A percentile compares a stretch with the other conserved stretches of the same genome.
Evolutionary conservation across 1,284 basidiomycete species (phyloP).

Genomic region (Pseudozyma tsukubaensis): DNA sequence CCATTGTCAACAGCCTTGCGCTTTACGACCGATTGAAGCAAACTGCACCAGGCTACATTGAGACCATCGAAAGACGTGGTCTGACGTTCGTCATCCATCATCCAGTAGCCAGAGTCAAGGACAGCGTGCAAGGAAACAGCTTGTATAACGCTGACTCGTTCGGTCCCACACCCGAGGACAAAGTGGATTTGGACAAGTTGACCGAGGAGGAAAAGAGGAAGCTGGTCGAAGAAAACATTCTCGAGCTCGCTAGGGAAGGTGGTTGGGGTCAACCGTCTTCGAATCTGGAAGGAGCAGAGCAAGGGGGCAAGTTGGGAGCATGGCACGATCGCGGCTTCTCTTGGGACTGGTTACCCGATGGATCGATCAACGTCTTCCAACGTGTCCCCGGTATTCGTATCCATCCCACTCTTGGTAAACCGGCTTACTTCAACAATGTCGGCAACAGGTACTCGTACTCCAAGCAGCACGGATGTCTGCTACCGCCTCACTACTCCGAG

Average conservation of each 20-base stretch:
- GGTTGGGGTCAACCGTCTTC: slow-evolving; percentile 23
- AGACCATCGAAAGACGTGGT: slow-evolving; percentile 24
- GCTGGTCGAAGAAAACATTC: slow-evolving; percentile 45
- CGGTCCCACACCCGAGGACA: slow-evolving; percentile 27
- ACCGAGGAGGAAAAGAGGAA: slow-evolving; percentile 36
- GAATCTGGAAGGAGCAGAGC: background rate
- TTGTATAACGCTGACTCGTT: slow-evolving; percentile 46
- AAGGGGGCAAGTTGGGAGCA: slow-evolving; percentile 13
- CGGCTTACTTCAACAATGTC: slow-evolving; percentile 53
- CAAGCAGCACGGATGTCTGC: slow-evolving; percentile 23
- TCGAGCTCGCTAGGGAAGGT: slow-evolving; percentile 43
- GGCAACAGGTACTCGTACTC: slow-evolving; percentile 46
- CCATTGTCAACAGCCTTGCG: slow-evolving; percentile 47
- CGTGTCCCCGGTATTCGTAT: slow-evolving; percentile 46
- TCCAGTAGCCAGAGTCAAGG: slow-evolving; percentile 41
- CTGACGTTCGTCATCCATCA: slow-evolving; percentile 52
- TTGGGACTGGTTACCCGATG: slow-evolving; percentile 47
- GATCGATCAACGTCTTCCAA: slow-evolving; percentile 49
- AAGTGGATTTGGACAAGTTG: slow-evolving; percentile 17
- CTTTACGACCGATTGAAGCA: slow-evolving; percentile 43
- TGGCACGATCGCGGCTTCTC: slow-evolving; percentile 49
- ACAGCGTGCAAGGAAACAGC: slow-evolving; percentile 41
- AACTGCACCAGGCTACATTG: slow-evolving; percentile 23
- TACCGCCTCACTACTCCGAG: slow-evolving; percentile 34
- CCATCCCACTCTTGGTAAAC: slow-evolving; percentile 35